These are phyloP conservation scores for Acanthamoeba divionensis DNA, from an alignment of 208 protist species.

Conservation along the genomic window DNA sequence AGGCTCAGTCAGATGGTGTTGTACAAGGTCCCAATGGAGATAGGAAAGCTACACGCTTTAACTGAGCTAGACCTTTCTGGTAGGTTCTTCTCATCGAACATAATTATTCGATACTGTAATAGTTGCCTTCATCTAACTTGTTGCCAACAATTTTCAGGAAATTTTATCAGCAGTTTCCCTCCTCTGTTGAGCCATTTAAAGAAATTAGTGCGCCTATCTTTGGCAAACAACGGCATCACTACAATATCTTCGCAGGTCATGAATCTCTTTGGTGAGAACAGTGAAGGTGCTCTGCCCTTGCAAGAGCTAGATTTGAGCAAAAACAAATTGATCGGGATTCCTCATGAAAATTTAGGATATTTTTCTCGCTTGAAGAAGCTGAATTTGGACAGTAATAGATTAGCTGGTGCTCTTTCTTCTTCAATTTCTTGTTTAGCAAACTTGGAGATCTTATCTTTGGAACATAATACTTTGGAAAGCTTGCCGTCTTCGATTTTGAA, in stretches of 20 bases:
- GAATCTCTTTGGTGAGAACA: not conserved
- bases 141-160: not conserved
- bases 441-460: too few relatives aligned
- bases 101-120: not conserved
- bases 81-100: too few relatives aligned
- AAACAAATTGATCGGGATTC: not conserved
- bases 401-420: too few relatives aligned
- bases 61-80: too few relatives aligned
- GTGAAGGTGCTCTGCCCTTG: not conserved
- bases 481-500: too few relatives aligned
- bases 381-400: too few relatives aligned
- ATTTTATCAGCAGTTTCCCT: conserved; percentile 1
- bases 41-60: too few relatives aligned
- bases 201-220: not conserved
- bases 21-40: too few relatives aligned
- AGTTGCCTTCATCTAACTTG: not conserved
- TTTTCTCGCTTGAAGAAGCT: too few relatives aligned
- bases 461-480: too few relatives aligned
- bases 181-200: not conserved
- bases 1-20: too few relatives aligned
- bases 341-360: not conserved
- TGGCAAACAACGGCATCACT: not conserved
- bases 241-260: not conserved
- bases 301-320: conserved; percentile 19
- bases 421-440: too few relatives aligned